Conservation (phyloP, 768 basidiomycete genomes). For the Lactifluus pinguis region DNA sequence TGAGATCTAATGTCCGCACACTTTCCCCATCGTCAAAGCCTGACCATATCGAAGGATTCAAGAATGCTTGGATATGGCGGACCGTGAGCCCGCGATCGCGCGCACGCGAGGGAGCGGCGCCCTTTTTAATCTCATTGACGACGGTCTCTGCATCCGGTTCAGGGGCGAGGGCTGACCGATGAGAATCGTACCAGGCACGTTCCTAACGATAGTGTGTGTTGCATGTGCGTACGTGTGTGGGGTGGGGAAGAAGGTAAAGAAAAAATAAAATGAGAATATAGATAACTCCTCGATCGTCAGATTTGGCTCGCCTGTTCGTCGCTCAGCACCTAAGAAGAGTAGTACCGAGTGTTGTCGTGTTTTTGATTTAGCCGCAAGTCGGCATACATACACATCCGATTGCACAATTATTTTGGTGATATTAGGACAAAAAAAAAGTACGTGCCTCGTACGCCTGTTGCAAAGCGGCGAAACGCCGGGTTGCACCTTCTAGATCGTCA, state of each 20-base stretch:
- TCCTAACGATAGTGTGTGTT: constrained; percentile 46
- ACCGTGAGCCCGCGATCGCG: constrained; percentile 70
- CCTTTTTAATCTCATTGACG: constrained; percentile 76
- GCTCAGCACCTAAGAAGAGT: constrained; percentile 73
- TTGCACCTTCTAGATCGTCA: constrained; percentile 76
- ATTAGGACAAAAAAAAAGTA: background rate
- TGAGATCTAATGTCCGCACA: constrained; percentile 31
- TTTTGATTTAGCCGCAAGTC: background rate
- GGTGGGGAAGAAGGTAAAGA: background rate
- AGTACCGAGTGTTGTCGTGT: background rate
- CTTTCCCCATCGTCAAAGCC: constrained; percentile 54
- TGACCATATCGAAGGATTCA: constrained; percentile 62
- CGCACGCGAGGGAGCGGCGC: constrained; percentile 44
- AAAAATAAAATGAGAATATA: background rate
- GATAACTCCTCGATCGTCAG: background rate
- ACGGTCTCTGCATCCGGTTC: constrained; percentile 79
- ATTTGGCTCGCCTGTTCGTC: constrained; percentile 75
- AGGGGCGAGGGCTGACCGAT: constrained; percentile 69
- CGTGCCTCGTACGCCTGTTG: constrained; percentile 95
- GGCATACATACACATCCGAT: background rate
- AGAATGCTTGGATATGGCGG: constrained; percentile 76
- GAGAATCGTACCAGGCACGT: constrained; percentile 96
- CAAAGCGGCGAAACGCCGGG: constrained; percentile 73
- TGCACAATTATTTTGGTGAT: background rate
- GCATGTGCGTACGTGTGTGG: no score